Conservation (phyloP, 345 rosid genomes). For the Citropsis articulata region DNA sequence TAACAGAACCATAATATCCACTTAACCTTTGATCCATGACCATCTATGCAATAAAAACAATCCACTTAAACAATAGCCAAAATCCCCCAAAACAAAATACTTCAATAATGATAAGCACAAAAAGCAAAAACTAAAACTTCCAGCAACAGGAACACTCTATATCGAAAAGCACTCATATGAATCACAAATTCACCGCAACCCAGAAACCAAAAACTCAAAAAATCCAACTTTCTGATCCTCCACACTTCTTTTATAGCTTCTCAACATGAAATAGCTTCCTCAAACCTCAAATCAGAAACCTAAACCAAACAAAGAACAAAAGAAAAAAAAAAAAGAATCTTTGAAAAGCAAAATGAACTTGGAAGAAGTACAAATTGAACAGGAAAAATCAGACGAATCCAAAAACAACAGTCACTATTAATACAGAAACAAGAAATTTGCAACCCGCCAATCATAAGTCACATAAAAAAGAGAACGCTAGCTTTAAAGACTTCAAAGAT, state of each 20-base stretch:
- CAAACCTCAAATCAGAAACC: slow-evolving; percentile 9
- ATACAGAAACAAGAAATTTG: not conserved
- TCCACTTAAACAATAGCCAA: not conserved
- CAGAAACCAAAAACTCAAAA: not conserved
- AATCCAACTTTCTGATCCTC: not conserved
- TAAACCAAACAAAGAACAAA: not conserved
- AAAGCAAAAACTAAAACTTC: not conserved
- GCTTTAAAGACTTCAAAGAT: not conserved
- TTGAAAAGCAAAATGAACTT: not conserved
- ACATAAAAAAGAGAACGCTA: not conserved
- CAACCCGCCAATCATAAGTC: not conserved
- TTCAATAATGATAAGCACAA: not conserved
- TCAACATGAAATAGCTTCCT: not conserved
- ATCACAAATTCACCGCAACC: not conserved
- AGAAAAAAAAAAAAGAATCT: not conserved
- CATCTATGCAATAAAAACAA: slow-evolving; percentile 12
- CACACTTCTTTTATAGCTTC: not conserved
- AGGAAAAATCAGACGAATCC: not conserved
- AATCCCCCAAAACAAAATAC: not conserved
- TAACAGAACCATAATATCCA: slow-evolving; percentile 27
- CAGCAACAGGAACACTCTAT: not conserved
- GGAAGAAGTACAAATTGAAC: not conserved
- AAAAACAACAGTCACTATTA: not conserved
- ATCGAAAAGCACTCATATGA: not conserved
- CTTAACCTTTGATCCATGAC: slow-evolving; percentile 38